Percentiles rank a stretch among this genome's conserved stretches.
Evolutionary conservation across 768 basidiomycete species (phyloP).

Genomic region (Pleurotus sapidus): DNA sequence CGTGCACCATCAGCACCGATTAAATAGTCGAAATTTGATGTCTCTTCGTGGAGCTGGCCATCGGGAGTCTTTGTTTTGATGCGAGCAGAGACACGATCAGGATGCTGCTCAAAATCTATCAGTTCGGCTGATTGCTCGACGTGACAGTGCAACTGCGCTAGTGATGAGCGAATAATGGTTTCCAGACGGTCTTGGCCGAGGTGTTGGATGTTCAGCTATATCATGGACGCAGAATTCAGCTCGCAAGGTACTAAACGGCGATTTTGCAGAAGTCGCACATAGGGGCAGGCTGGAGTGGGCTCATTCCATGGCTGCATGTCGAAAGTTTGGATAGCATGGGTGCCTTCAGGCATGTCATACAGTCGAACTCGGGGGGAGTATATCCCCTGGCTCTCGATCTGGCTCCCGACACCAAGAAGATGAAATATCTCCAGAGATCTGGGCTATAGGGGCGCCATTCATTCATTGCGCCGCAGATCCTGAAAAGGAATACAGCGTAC

Average conservation of each 20-base stretch:
- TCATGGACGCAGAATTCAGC: constrained; percentile 11
- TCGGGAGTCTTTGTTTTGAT: constrained; percentile 10
- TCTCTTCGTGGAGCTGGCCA: constrained; percentile 10
- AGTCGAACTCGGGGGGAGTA: constrained; percentile 15
- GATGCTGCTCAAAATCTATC: constrained; percentile 19
- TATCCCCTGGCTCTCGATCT: constrained; percentile 15
- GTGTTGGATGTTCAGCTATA: constrained; percentile 21
- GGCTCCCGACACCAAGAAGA: constrained; percentile 20
- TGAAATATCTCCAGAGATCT: constrained; percentile 25
- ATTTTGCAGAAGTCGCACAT: constrained; percentile 14
- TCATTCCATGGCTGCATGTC: constrained; percentile 17
- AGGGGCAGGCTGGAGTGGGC: constrained; percentile 21
- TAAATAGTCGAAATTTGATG: constrained; percentile 15
- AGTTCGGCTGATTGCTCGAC: constrained; percentile 23
- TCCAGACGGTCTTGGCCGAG: constrained; percentile 24
- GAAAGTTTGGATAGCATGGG: constrained; percentile 10
- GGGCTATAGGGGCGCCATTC: constrained; percentile 14
- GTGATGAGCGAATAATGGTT: constrained; percentile 18
- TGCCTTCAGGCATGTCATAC: constrained; percentile 17
- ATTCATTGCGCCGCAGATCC: neutral
- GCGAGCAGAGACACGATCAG: constrained; percentile 17
- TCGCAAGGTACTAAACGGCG: constrained; percentile 1
- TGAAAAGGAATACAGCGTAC: constrained; percentile 9
- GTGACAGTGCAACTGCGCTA: constrained; percentile 17
- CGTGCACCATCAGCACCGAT: constrained; percentile 23